phyloP scores from a whole-genome alignment of 140 eudicot species.

The Oenanthe javanica region DNA sequence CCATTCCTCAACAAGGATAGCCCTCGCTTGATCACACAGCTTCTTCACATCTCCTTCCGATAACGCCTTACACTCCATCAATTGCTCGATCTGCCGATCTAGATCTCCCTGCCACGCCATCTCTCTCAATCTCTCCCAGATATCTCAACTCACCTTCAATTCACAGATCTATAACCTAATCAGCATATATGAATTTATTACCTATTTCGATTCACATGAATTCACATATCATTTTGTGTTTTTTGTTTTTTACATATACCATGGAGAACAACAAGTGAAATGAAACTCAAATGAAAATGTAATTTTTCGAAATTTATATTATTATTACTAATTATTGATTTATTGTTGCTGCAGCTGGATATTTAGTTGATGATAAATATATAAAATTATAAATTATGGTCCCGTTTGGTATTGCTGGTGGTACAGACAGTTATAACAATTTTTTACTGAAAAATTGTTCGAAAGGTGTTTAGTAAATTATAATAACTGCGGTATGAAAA shows the following conservation, averaged over 20 bases:
- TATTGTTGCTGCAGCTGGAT: no score
- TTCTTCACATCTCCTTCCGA: conserved; percentile 64
- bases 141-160: neutral
- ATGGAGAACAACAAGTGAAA: conserved; percentile 3
- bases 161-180: neutral
- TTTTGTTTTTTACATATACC: neutral
- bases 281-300: conserved; percentile 37
- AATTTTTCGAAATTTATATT: neutral
- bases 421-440: no score
- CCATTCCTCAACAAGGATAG: conserved; percentile 73
- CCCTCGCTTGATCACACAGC: conserved; percentile 56
- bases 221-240: neutral
- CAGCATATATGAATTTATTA: neutral
- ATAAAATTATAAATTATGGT: no score
- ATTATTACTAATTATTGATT: no score
- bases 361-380: no score
- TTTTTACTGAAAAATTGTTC: no score
- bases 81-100: conserved; percentile 82
- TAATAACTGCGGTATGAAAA: no score
- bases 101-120: conserved; percentile 33
- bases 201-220: neutral
- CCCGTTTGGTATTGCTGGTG: no score
- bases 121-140: neutral
- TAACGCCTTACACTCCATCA: conserved; percentile 89
- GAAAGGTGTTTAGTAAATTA: no score